phyloP scores from a whole-genome alignment of 169 alveolate genomes.

The Eimeria zaria region DNA sequence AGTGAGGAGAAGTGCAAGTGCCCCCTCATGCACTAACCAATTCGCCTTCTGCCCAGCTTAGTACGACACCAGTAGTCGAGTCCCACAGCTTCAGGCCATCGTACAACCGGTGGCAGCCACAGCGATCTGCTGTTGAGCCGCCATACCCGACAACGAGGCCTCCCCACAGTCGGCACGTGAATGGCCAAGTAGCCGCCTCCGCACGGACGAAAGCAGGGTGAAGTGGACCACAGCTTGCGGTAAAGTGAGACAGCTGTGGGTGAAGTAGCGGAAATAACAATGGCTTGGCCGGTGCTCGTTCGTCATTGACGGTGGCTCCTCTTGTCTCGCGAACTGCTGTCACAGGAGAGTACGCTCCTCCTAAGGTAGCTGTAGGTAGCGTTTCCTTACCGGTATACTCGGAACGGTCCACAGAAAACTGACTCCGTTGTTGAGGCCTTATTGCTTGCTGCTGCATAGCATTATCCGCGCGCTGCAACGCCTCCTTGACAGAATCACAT shows the following conservation, averaged over 20 bases:
- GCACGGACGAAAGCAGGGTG: conserved; percentile 81
- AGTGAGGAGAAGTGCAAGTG: background rate
- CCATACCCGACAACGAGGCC: conserved; percentile 84
- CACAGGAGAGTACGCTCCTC: background rate
- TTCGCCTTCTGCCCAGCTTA: conserved; percentile 82
- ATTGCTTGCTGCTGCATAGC: background rate
- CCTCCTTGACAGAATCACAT: background rate
- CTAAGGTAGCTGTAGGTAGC: background rate
- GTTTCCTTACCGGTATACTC: background rate
- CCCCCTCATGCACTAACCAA: conserved; percentile 35
- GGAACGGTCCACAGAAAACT: background rate
- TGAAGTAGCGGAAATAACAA: conserved; percentile 62
- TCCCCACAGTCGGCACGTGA: conserved; percentile 75
- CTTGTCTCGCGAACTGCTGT: background rate
- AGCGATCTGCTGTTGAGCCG: conserved; percentile 73
- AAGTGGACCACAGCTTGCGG: conserved; percentile 78
- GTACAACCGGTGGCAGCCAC: conserved; percentile 55
- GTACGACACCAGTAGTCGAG: conserved; percentile 82
- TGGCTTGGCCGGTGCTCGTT: background rate
- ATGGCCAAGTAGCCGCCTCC: conserved; percentile 55
- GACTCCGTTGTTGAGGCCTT: background rate
- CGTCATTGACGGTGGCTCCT: background rate
- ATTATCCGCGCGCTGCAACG: background rate
- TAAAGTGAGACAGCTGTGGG: conserved; percentile 79
- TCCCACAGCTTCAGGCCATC: conserved; percentile 83